Evolutionary conservation across 768 basidiomycete species (phyloP).

Genomic region (Boletus tylopilopsis): DNA sequence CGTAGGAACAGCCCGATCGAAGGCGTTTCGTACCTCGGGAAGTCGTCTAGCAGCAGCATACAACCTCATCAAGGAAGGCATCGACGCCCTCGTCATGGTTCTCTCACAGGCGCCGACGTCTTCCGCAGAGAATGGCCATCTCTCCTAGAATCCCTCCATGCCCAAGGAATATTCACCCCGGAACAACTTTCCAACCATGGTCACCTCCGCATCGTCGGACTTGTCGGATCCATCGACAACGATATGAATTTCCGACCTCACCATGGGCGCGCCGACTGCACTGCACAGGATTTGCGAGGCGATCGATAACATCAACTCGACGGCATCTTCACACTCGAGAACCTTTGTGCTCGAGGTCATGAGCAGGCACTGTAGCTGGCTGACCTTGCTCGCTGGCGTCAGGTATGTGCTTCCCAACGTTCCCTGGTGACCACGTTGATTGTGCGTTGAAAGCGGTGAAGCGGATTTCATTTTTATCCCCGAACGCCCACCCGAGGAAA

Average conservation of each 20-base stretch:
- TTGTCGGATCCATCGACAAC: conserved; percentile 98
- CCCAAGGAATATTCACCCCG: conserved; percentile 72
- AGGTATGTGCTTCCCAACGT: conserved; percentile 46
- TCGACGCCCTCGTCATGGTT: conserved; percentile 94
- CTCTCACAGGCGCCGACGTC: conserved; percentile 91
- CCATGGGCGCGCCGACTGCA: conserved; percentile 95
- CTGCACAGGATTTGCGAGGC: conserved; percentile 96
- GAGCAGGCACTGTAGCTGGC: conserved; percentile 99
- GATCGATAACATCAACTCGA: conserved; percentile 97
- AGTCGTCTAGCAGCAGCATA: conserved; percentile 86
- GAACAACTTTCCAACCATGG: conserved; percentile 67
- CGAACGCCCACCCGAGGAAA: conserved; percentile 74
- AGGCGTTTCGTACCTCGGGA: conserved; percentile 78
- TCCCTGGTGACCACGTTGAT: conserved; percentile 7
- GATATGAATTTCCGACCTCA: conserved; percentile 98
- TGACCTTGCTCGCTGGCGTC: conserved; percentile 89
- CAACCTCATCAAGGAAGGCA: conserved; percentile 94
- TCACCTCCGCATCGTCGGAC: conserved; percentile 94
- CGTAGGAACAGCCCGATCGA: conserved; percentile 89
- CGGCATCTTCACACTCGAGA: conserved; percentile 91
- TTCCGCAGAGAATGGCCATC: conserved; percentile 93
- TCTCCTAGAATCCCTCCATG: conserved; percentile 66
- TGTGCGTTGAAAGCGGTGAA: conserved; percentile 52
- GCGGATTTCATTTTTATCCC: conserved; percentile 99
- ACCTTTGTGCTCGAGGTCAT: conserved; percentile 99